Evolutionary conservation across 2,329 filamentous ascomycete genomes (phyloP).

Genomic region (Aspergillus brunneoviolaceus): DNA sequence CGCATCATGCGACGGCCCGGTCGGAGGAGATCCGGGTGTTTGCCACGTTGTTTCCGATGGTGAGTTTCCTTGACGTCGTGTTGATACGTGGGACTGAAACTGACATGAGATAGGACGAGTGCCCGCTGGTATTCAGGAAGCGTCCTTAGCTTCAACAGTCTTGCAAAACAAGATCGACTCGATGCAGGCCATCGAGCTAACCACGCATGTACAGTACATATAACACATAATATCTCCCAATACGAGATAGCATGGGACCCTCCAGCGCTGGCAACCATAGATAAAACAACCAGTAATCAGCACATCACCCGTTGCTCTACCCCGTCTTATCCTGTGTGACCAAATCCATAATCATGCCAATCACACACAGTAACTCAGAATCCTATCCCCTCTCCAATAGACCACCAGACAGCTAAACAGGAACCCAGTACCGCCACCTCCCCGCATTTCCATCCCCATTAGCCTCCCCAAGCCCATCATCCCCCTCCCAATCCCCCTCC

Average conservation of each 20-base stretch:
- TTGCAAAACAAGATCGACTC: too few relatives aligned
- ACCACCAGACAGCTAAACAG: background rate
- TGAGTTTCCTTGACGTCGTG: slow-evolving; percentile 27
- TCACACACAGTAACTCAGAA: too few relatives aligned
- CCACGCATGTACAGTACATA: too few relatives aligned
- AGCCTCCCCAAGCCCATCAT: background rate
- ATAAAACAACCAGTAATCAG: too few relatives aligned
- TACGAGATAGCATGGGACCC: too few relatives aligned
- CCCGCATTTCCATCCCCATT: background rate
- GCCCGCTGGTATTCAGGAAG: slow-evolving; percentile 36
- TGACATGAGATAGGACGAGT: slow-evolving; percentile 34
- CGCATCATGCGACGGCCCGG: slow-evolving; percentile 48
- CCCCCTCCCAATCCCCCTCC: background rate
- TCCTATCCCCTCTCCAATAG: too few relatives aligned
- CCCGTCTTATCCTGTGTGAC: too few relatives aligned
- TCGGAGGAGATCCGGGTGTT: slow-evolving; percentile 55
- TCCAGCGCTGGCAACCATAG: too few relatives aligned
- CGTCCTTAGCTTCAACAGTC: background rate
- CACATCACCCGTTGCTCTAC: too few relatives aligned
- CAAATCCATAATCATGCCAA: too few relatives aligned
- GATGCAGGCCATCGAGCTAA: too few relatives aligned
- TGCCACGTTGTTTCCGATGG: slow-evolving; percentile 52
- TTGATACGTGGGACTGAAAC: background rate
- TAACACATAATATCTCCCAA: too few relatives aligned
- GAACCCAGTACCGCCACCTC: background rate